Percentiles rank a stretch among this genome's conserved stretches.
These are phyloP conservation scores for Candida maesae DNA, from an alignment of 805 yeast species.

Conservation along the genomic window DNA sequence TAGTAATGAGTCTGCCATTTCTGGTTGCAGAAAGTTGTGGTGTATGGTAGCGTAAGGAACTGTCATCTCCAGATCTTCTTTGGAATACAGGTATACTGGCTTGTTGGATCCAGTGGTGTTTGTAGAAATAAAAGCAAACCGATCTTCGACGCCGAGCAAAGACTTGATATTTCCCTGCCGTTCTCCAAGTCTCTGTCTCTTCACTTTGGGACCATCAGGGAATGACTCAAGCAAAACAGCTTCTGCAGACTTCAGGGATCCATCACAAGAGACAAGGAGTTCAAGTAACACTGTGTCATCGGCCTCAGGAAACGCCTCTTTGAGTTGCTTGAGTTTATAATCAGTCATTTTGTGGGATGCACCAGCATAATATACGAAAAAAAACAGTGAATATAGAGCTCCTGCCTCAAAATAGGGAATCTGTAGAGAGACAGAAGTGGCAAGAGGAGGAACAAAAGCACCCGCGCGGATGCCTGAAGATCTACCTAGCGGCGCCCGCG, in stretches of 20 bases:
- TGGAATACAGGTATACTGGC: slow-evolving; percentile 43
- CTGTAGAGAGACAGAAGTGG: too few species aligned
- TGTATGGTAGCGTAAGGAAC: slow-evolving; percentile 50
- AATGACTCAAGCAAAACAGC: slow-evolving; percentile 36
- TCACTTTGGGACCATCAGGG: slow-evolving; percentile 14
- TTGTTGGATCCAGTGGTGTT: slow-evolving; percentile 21
- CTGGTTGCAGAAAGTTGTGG: slow-evolving; percentile 47
- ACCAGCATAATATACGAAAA: too few species aligned
- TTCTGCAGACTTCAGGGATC: slow-evolving; percentile 43
- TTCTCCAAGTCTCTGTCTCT: slow-evolving; percentile 2
- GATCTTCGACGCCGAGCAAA: slow-evolving; percentile 18
- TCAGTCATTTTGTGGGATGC: slow-evolving; percentile 29
- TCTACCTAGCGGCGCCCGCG: too few species aligned
- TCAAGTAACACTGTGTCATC: slow-evolving; percentile 43
- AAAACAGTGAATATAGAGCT: too few species aligned
- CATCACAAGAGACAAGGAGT: slow-evolving; percentile 49
- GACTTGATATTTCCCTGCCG: slow-evolving; percentile 20
- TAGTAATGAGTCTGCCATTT: slow-evolving; percentile 44
- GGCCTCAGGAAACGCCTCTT: slow-evolving; percentile 39
- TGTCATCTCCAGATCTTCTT: slow-evolving; percentile 45
- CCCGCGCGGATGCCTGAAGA: too few species aligned
- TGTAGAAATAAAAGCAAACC: slow-evolving; percentile 7
- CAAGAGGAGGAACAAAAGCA: too few species aligned
- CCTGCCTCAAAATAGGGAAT: too few species aligned
- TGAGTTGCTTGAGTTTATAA: slow-evolving; percentile 35